Evolutionary conservation across 2,329 filamentous ascomycete species (phyloP).

Genomic region (Trichoderma sp.): DNA sequence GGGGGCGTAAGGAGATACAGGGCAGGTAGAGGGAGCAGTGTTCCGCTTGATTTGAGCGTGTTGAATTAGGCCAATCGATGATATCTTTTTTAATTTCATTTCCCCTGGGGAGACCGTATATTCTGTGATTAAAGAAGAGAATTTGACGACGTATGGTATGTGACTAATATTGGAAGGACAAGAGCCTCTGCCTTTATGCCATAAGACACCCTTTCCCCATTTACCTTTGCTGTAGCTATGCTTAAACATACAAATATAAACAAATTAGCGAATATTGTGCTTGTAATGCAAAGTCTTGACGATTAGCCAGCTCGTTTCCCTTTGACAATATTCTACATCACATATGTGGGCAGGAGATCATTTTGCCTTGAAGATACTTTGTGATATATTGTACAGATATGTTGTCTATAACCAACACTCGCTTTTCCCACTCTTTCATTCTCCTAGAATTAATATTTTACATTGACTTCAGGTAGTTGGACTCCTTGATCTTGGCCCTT

Average conservation of each 20-base stretch:
- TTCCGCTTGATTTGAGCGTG: conserved; percentile 78
- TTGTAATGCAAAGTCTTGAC: not conserved
- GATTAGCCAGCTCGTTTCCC: not conserved
- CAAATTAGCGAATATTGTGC: not conserved
- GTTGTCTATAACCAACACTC: not conserved
- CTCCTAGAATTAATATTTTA: conserved; percentile 37
- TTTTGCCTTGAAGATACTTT: not conserved
- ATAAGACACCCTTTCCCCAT: not conserved
- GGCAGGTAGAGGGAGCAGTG: conserved; percentile 89
- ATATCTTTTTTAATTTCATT: conserved; percentile 20
- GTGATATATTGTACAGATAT: conserved; percentile 8
- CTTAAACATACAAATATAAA: not conserved
- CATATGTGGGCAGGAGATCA: not conserved
- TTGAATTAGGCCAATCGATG: conserved; percentile 24
- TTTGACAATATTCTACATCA: not conserved
- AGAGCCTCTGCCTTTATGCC: not conserved
- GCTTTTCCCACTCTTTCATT: not conserved
- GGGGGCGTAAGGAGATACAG: conserved; percentile 79
- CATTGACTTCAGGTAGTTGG: conserved; percentile 83
- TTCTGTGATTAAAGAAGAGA: not conserved
- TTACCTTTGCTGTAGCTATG: not conserved
- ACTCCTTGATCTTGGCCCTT: conserved; percentile 77
- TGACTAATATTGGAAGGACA: not conserved
- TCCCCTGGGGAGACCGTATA: not conserved
- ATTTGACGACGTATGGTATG: not conserved